phyloP scores from a whole-genome alignment of 2,329 filamentous ascomycete genomes.

The Penicillium sp. region DNA sequence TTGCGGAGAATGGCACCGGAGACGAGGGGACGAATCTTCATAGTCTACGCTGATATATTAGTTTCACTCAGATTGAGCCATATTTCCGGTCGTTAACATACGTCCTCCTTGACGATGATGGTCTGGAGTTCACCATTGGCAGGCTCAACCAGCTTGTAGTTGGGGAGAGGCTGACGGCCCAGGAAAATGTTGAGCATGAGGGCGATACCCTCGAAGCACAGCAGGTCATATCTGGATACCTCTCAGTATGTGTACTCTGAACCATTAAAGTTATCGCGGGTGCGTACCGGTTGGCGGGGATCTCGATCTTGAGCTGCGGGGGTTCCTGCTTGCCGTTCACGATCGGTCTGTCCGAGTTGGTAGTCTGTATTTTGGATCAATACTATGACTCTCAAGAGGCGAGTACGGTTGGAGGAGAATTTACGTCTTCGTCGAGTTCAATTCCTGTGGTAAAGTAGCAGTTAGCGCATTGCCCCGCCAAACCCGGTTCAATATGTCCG shows the following conservation, averaged over 20 bases:
- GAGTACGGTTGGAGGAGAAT: slow-evolving; percentile 15
- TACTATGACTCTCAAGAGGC: too few species aligned
- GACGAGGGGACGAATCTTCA: slow-evolving; percentile 73
- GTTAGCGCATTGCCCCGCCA: too few species aligned
- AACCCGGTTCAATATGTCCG: slow-evolving; percentile 28
- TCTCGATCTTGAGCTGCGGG: slow-evolving; percentile 93
- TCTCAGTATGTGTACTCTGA: slow-evolving; percentile 17
- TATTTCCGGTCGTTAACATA: too few species aligned
- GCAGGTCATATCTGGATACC: slow-evolving; percentile 62
- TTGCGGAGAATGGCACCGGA: slow-evolving; percentile 82
- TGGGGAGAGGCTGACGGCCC: slow-evolving; percentile 64
- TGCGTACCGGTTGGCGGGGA: slow-evolving; percentile 80
- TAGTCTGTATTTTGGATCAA: slow-evolving; percentile 48
- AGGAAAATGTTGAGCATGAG: slow-evolving; percentile 94
- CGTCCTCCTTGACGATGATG: slow-evolving; percentile 66
- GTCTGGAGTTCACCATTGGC: slow-evolving; percentile 66
- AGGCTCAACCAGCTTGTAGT: slow-evolving; percentile 69
- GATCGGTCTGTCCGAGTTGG: slow-evolving; percentile 62
- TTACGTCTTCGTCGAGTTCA: slow-evolving; percentile 83
- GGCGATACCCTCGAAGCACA: slow-evolving; percentile 94
- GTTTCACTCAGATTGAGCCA: slow-evolving; percentile 8
- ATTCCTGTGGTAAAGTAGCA: too few species aligned
- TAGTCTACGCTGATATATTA: too few species aligned
- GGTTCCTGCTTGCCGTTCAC: slow-evolving; percentile 74
- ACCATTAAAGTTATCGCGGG: too few species aligned